Percentiles rank a stretch among this genome's conserved stretches.
These are phyloP conservation scores for Nemania bipapillata DNA, from an alignment of 2,329 filamentous ascomycete genomes.

Conservation along the genomic window DNA sequence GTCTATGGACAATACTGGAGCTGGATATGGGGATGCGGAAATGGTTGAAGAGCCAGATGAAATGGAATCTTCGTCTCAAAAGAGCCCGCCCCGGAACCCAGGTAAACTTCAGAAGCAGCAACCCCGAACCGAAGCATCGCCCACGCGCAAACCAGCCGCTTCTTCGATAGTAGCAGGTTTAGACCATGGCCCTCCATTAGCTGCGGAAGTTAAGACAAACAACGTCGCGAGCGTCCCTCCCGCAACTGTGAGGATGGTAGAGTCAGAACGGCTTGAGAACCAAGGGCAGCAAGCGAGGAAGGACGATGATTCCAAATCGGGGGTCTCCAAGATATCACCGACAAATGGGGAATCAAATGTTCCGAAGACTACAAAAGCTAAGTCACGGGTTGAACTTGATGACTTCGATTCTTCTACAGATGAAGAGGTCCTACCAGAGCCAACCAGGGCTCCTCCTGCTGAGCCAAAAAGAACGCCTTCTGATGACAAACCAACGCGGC, in stretches of 20 bases:
- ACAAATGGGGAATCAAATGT: conserved; percentile 62
- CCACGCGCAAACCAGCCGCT: conserved; percentile 55
- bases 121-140: conserved; percentile 61
- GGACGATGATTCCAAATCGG: conserved; percentile 55
- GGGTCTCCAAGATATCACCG: conserved; percentile 58
- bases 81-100: conserved; percentile 64
- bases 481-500: conserved; percentile 48
- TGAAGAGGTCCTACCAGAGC: conserved; percentile 54
- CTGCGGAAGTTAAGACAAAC: conserved; percentile 56
- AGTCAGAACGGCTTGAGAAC: conserved; percentile 60
- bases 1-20: conserved; percentile 64
- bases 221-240: conserved; percentile 67
- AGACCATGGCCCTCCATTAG: conserved; percentile 51
- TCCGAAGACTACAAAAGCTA: conserved; percentile 68
- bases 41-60: conserved; percentile 61
- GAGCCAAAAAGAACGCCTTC: conserved; percentile 46
- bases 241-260: conserved; percentile 67
- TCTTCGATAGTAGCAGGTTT: conserved; percentile 50
- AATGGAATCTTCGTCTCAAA: conserved; percentile 61
- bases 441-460: conserved; percentile 41
- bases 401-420: conserved; percentile 72
- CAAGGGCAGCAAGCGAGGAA: conserved; percentile 53
- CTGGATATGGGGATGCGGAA: conserved; percentile 52
- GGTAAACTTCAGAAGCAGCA: conserved; percentile 78
- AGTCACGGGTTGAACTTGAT: conserved; percentile 73